phyloP scores from a whole-genome alignment of 805 yeast species.

The Tetrapisispora arboricola region DNA sequence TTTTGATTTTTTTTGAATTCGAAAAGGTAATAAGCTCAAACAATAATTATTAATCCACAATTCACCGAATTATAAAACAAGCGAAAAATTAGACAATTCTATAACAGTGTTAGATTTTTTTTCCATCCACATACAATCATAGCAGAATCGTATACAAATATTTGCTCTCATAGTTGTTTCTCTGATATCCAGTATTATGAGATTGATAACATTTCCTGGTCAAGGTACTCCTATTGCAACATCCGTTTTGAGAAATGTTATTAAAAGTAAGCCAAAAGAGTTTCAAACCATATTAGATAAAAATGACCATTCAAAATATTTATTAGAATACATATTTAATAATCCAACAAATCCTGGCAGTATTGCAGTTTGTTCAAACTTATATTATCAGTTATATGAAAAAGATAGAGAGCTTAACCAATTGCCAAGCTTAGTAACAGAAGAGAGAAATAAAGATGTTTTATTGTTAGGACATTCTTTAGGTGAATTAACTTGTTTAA shows the following conservation, averaged over 20 bases:
- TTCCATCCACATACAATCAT: too few species aligned
- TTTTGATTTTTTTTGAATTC: too few species aligned
- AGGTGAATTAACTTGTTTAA: constrained; percentile 27
- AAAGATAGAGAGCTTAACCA: not conserved
- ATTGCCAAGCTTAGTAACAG: not conserved
- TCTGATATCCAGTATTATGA: constrained; percentile 8
- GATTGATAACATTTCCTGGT: constrained; percentile 27
- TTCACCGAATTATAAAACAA: too few species aligned
- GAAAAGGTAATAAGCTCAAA: too few species aligned
- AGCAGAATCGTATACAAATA: too few species aligned
- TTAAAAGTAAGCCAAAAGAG: constrained; percentile 15
- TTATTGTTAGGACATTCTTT: constrained; percentile 28
- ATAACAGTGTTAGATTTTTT: too few species aligned
- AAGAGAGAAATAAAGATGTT: constrained; percentile 1
- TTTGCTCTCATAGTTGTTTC: not conserved
- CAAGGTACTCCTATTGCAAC: constrained; percentile 27
- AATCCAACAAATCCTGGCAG: constrained; percentile 26
- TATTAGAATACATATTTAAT: constrained; percentile 14
- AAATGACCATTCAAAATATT: constrained; percentile 16
- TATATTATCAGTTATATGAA: constrained; percentile 8
- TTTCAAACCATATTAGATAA: constrained; percentile 11
- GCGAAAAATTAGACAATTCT: too few species aligned
- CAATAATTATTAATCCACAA: too few species aligned
- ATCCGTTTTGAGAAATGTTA: constrained; percentile 17
- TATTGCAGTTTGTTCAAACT: constrained; percentile 25